phyloP scores from a whole-genome alignment of 495 filamentous ascomycete genomes.

The Daldinia vernicosa region DNA sequence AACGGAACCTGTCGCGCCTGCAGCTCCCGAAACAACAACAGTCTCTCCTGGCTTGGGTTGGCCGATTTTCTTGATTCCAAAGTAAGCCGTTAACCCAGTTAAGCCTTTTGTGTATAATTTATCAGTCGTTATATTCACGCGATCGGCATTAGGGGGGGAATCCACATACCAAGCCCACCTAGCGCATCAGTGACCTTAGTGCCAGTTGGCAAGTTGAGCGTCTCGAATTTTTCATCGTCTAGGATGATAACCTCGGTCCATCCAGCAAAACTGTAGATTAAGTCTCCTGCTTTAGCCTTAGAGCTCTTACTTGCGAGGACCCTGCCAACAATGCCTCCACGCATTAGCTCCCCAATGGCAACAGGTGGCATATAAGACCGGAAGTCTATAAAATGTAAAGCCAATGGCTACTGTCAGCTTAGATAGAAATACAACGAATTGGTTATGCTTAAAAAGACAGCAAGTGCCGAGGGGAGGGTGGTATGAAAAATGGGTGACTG shows the following conservation, averaged over 20 bases:
- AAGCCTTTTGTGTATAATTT: constrained; percentile 34
- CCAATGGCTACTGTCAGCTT: background rate
- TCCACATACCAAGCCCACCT: constrained; percentile 59
- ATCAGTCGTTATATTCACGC: background rate
- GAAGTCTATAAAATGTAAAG: constrained; percentile 47
- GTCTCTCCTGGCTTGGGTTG: constrained; percentile 66
- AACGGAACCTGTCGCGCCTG: constrained; percentile 74
- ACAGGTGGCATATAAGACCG: constrained; percentile 76
- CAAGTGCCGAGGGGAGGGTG: background rate
- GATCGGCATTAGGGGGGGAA: background rate
- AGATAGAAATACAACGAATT: background rate
- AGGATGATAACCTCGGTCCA: constrained; percentile 72
- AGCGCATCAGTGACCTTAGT: constrained; percentile 66
- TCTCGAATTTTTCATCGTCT: constrained; percentile 51
- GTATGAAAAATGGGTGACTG: background rate
- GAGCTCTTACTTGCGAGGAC: constrained; percentile 54
- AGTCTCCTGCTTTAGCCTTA: constrained; percentile 61
- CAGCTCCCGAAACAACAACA: constrained; percentile 74
- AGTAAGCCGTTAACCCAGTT: constrained; percentile 73
- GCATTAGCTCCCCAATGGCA: constrained; percentile 72
- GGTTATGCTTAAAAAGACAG: background rate
- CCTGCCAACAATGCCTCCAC: constrained; percentile 65
- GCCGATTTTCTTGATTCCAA: constrained; percentile 69
- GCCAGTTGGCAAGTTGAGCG: constrained; percentile 54
- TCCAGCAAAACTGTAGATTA: constrained; percentile 60